Conservation (phyloP, 495 filamentous ascomycete species). For the Penicillium antarcticum region DNA sequence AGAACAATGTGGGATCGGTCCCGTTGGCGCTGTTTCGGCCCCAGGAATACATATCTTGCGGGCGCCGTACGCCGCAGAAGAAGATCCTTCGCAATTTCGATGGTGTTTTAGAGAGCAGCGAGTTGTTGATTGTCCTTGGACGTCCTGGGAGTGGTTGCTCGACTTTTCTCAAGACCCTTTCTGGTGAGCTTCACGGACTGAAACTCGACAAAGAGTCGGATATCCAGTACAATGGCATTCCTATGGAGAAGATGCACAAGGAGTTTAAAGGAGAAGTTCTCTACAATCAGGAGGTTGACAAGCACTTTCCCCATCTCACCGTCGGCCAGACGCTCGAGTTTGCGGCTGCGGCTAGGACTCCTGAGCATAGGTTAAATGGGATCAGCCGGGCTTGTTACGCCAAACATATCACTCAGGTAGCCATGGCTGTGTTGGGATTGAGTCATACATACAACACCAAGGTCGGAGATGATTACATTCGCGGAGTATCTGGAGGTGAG, state of each 20-base stretch:
- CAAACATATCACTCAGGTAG: constrained; percentile 51
- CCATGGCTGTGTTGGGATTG: constrained; percentile 59
- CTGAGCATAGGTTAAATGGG: constrained; percentile 40
- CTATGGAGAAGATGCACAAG: constrained; percentile 50
- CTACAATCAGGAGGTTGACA: constrained; percentile 62
- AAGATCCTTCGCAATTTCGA: constrained; percentile 41
- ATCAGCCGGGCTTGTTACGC: constrained; percentile 40
- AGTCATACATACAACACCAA: constrained; percentile 55
- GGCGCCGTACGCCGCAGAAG: constrained; percentile 27
- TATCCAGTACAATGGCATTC: constrained; percentile 52
- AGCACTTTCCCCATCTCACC: constrained; percentile 63
- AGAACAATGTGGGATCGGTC: constrained; percentile 51
- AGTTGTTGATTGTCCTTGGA: constrained; percentile 41
- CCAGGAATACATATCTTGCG: constrained; percentile 39
- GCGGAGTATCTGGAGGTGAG: constrained; percentile 79
- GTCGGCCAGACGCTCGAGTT: constrained; percentile 67
- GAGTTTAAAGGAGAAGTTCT: constrained; percentile 64
- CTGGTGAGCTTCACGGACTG: constrained; percentile 36
- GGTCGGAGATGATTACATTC: constrained; percentile 49
- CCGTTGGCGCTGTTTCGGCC: constrained; percentile 47
- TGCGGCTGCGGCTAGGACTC: constrained; percentile 53
- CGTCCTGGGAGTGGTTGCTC: constrained; percentile 46
- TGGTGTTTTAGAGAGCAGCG: constrained; percentile 36
- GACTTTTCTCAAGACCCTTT: constrained; percentile 40
- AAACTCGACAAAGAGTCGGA: constrained; percentile 38